Evolutionary conservation across 768 basidiomycete genomes (phyloP).

Genomic region (Galerina sulciceps): DNA sequence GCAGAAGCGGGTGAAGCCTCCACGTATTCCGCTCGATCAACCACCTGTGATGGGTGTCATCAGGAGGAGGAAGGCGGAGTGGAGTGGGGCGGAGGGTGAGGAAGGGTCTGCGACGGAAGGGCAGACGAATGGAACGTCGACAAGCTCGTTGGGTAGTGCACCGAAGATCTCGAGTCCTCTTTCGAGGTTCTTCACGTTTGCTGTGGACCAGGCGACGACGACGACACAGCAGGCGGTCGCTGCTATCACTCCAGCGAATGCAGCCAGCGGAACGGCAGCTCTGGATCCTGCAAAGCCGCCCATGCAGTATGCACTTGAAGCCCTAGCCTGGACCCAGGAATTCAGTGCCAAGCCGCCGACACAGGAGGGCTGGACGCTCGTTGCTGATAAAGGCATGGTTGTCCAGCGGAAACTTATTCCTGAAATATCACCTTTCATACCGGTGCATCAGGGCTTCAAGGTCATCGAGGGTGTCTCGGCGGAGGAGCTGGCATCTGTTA

Average conservation of each 20-base stretch:
- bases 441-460: slow-evolving; percentile 86
- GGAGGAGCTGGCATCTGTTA: slow-evolving; percentile 82
- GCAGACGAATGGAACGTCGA: slow-evolving; percentile 18
- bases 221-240: slow-evolving; percentile 82
- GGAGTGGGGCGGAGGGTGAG: slow-evolving; percentile 48
- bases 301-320: slow-evolving; percentile 83
- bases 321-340: slow-evolving; percentile 78
- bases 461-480: slow-evolving; percentile 94
- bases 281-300: slow-evolving; percentile 67
- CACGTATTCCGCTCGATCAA: slow-evolving; percentile 90
- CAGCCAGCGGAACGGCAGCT: slow-evolving; percentile 40
- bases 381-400: slow-evolving; percentile 76
- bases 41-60: slow-evolving; percentile 81
- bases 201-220: slow-evolving; percentile 72
- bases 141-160: slow-evolving; percentile 51
- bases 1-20: slow-evolving; percentile 85
- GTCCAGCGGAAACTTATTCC: slow-evolving; percentile 78
- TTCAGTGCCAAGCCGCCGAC: slow-evolving; percentile 49
- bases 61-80: slow-evolving; percentile 71
- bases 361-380: slow-evolving; percentile 69
- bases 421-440: slow-evolving; percentile 78
- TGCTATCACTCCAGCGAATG: slow-evolving; percentile 65
- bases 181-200: slow-evolving; percentile 71
- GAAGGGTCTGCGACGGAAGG: slow-evolving; percentile 6
- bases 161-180: slow-evolving; percentile 75